Evolutionary conservation across 2,329 filamentous ascomycete genomes (phyloP), one percentile per base, ranked within the genome.

Genomic region (Colletotrichum karsti): DNA sequence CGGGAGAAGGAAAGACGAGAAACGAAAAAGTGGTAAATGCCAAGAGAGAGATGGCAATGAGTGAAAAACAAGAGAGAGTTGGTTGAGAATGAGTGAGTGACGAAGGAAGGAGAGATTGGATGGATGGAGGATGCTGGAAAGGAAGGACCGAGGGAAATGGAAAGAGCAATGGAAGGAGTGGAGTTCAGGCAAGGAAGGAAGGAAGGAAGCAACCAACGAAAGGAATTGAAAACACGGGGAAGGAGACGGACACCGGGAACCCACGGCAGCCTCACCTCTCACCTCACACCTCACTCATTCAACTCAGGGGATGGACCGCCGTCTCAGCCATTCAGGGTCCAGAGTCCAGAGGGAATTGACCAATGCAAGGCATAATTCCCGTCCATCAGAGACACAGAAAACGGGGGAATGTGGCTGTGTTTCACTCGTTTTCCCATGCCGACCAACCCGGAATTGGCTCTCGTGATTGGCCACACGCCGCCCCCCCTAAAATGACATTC

Each of bases 391-490:
- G 22, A 28, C 30, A 48, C 39, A 41, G 22, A 61, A 18, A 42
- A 42, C 33, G 26, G 53, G 46, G 44, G 53, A 48, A 59, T 62
- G 64, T 67, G 64, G 64, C 64, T 67, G 64, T 67, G 64, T 67
- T 39, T 67, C 64, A 67, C 59, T 63, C 63, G n/a, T 12, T 53
- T 51, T 51, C 44, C 33, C 46, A 53, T 54, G 44, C 60, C 60
- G 60, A 41, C n/a, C 22, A 42, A 64, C 20, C 63, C 46, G 51
- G 53, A 44, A 67, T 64, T 59, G 60, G 53, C 53, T 20, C 22
- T 10, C 20, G 8, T 64, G 60, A 67, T 59, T 67, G 64, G 64
- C 9, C 28, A 3, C 30, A 9, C 0, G 15, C 15, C n/a, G 13
- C 39, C n/a, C 2, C 35, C 50, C 61, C 42, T 20, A 30, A 37